These are phyloP conservation scores for Pseudogymnoascus sp. DNA, from an alignment of 2,329 filamentous ascomycete species.

Conservation along the genomic window DNA sequence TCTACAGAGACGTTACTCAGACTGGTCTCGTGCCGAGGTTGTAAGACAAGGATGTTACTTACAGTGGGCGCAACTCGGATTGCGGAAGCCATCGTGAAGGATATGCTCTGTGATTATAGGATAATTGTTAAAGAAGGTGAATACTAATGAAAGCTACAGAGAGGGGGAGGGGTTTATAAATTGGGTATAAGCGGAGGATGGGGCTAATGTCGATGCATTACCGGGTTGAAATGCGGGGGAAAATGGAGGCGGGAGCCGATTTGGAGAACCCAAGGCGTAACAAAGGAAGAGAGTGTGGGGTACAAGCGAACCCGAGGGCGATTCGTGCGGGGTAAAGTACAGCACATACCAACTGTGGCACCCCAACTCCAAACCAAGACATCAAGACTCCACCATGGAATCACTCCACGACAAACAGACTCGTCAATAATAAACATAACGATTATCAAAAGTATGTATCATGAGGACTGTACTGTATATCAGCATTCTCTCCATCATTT, in stretches of 20 bases:
- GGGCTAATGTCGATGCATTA: neutral
- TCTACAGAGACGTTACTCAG: constrained; percentile 27
- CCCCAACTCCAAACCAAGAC: neutral
- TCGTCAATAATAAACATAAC: neutral
- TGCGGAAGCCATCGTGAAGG: neutral
- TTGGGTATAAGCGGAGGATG: neutral
- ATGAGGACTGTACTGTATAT: neutral
- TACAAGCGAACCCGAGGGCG: constrained; percentile 1
- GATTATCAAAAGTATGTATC: too few species aligned
- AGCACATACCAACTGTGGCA: neutral
- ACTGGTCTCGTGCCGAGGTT: neutral
- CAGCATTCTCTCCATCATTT: neutral
- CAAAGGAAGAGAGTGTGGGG: neutral
- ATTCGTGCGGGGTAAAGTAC: neutral
- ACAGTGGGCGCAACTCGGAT: constrained; percentile 7
- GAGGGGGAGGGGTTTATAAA: constrained; percentile 7
- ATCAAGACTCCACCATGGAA: neutral
- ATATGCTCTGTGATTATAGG: neutral
- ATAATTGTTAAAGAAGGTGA: neutral
- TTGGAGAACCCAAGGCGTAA: neutral
- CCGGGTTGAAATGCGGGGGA: constrained; percentile 5
- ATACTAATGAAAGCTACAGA: neutral
- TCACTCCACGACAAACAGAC: neutral
- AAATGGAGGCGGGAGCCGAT: neutral
- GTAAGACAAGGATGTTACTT: neutral